Evolutionary conservation across 768 basidiomycete species (phyloP), one percentile per base, ranked within the genome.

Genomic region (Suillus subalutaceus): DNA sequence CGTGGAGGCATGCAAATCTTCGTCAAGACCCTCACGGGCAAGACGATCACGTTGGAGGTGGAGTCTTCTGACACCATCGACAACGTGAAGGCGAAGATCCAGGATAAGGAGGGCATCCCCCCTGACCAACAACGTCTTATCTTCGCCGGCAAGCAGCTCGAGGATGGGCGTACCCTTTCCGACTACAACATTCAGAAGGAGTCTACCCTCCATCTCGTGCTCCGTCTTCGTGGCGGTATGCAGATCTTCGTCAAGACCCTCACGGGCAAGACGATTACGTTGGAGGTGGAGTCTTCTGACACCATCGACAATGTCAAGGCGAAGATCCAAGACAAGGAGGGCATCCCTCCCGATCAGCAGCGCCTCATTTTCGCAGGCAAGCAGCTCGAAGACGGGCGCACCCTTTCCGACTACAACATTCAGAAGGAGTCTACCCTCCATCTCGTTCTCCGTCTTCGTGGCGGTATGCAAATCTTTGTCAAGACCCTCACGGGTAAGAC

Each of bases 151-250:
- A 96, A 96, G 80, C 94, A 96, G 76, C 81, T 96, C 7, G 94
- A 96, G 70, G 94, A 96, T 69, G 94, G 94, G 23, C 91, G 94
- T 30, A 96, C 94, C 0, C 81, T 95, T 0, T 93, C 92, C 1
- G 94, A 96, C 72, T 96, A 94, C 79, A 94, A 93, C 74, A 94
- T 94, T 53, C 93, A 93, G 84, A 93, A 94, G 77, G 92, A 93
- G 79, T 92, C 90, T 0, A 94, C 92, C 0, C 88, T 94, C 37
- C 79, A 81, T 41, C 75, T 84, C 15, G 93, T 95, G 16, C 88
- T 94, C 37, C 90, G 93, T 78, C 88, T 94, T 0, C 91, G 93
- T 73, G 93, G 92, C 69, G 93, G 93, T 6, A 94, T 95, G 93
- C 93, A 95, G 72, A 93, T 94, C 65, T 94, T 94, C 67, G 91